phyloP scores from a whole-genome alignment of 495 filamentous ascomycete species.

The Trichodelitschia bisporula region DNA sequence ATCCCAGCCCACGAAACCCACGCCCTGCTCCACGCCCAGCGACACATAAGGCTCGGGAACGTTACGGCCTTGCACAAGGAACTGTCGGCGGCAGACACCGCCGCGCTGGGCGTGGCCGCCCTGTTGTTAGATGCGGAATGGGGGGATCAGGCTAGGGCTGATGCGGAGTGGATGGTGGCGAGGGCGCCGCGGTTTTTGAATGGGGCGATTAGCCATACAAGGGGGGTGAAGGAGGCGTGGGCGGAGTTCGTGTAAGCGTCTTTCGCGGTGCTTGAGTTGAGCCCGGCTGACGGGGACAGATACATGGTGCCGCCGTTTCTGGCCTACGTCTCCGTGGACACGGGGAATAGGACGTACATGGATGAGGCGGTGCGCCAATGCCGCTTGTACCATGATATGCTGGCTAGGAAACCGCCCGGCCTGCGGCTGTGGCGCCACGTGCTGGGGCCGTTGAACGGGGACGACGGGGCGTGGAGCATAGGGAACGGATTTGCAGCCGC shows the following conservation, averaged over 20 bases:
- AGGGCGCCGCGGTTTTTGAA: slow-evolving; percentile 21
- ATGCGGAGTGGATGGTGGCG: slow-evolving; percentile 20
- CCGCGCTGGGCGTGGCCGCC: not conserved
- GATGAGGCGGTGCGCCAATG: slow-evolving; percentile 19
- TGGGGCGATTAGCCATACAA: slow-evolving; percentile 25
- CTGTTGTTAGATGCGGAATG: slow-evolving; percentile 6
- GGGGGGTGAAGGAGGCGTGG: slow-evolving; percentile 23
- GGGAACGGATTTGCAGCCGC: slow-evolving; percentile 27
- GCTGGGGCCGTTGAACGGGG: slow-evolving; percentile 18
- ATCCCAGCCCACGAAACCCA: not conserved
- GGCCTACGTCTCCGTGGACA: slow-evolving; percentile 23
- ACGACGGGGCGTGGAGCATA: slow-evolving; percentile 24
- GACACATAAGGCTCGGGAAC: not conserved
- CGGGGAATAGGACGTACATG: slow-evolving; percentile 13
- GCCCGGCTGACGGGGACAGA: not conserved
- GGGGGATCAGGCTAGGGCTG: slow-evolving; percentile 15
- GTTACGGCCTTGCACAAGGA: not conserved
- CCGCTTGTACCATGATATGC: slow-evolving; percentile 19
- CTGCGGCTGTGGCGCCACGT: slow-evolving; percentile 24
- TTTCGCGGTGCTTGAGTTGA: not conserved
- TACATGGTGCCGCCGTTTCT: slow-evolving; percentile 29
- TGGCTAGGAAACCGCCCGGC: slow-evolving; percentile 7
- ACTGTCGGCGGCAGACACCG: not conserved
- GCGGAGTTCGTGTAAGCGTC: slow-evolving; percentile 21
- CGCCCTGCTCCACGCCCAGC: not conserved